Evolutionary conservation across 176 grass and related monocot species (phyloP).

Genomic region (Bolboschoenus planiculmis): DNA sequence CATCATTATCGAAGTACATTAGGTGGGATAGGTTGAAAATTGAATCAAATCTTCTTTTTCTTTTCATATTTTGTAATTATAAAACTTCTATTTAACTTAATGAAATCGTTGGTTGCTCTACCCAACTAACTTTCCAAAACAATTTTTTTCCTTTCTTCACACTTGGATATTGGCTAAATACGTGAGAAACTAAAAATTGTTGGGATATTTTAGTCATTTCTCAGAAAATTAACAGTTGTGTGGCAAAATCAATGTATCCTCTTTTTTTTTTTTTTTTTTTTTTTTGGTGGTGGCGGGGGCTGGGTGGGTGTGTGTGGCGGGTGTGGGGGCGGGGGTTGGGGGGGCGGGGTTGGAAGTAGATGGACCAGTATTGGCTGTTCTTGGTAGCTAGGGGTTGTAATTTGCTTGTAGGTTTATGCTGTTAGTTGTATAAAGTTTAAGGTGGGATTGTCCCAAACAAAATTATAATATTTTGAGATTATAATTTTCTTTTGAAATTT

Average conservation of each 20-base stretch:
- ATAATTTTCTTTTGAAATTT: background rate
- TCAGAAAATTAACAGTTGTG: background rate
- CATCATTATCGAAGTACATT: background rate
- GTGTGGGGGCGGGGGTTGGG: background rate
- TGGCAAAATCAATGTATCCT: slow-evolving; percentile 4
- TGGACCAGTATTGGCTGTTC: too few species aligned
- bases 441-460: background rate
- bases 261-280: background rate
- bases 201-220: background rate
- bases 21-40: background rate
- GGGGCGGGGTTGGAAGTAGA: too few species aligned
- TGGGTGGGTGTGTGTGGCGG: too few species aligned
- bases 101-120: background rate
- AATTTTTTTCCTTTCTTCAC: background rate
- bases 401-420: background rate
- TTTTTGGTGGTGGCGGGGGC: background rate
- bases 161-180: background rate
- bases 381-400: background rate
- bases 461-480: background rate
- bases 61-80: background rate
- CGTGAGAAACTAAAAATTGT: background rate
- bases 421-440: background rate
- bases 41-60: background rate
- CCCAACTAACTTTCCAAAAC: background rate
- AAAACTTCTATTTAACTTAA: background rate